Evolutionary conservation across 1,284 basidiomycete genomes (phyloP), one percentile per base, ranked within the genome.

Genomic region (Tetrapyrgos nigripes): DNA sequence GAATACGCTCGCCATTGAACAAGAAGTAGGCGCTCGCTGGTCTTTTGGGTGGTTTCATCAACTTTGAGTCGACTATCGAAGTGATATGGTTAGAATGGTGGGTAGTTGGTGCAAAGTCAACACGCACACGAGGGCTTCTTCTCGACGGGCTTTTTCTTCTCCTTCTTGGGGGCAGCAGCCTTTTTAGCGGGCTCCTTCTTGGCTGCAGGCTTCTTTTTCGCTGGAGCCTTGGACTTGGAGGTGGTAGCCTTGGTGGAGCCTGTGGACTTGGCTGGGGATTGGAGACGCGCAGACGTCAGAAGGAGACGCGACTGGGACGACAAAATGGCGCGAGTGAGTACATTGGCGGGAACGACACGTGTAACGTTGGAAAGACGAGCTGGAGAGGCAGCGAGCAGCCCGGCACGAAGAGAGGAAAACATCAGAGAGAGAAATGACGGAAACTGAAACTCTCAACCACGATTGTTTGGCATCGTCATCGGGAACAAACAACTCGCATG

Each of bases 261-360:
- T 45, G 53, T 58, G 23, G 48, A 35, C 54, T 52, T 61, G 23
- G 59, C 53, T 1, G 64, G 56, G 4, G 52, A n/a, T 54, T 57
- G 58, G 49, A 64, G 27, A 27, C 28, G 62, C 11, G 62, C 48
- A 31, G 73, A 65, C 26, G 66, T 65, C 5, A 67, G 62, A 59
- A 74, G 64, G 2, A 65, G 64, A 60, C 72, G 72, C 58, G 66
- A 67, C 50, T 60, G 26, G n/a, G 35, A 28, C 47, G 48, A 50
- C n/a, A 50, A 31, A 19, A 24, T 46, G 23, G 49, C 43, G 27
- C 56, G 56, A 48, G 45, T 58, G 13, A 46, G 57, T n/a, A n/a
- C n/a, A n/a, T n/a, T n/a, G n/a, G n/a, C n/a, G n/a, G n/a, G n/a
- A n/a, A n/a, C n/a, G n/a, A n/a, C n/a, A n/a, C n/a, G n/a, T n/a